Percentiles rank a stretch among this genome's conserved stretches.
These are phyloP conservation scores for Miscanthus lutarioriparius DNA, from an alignment of 176 grass and related monocot genomes.

Conservation along the genomic window DNA sequence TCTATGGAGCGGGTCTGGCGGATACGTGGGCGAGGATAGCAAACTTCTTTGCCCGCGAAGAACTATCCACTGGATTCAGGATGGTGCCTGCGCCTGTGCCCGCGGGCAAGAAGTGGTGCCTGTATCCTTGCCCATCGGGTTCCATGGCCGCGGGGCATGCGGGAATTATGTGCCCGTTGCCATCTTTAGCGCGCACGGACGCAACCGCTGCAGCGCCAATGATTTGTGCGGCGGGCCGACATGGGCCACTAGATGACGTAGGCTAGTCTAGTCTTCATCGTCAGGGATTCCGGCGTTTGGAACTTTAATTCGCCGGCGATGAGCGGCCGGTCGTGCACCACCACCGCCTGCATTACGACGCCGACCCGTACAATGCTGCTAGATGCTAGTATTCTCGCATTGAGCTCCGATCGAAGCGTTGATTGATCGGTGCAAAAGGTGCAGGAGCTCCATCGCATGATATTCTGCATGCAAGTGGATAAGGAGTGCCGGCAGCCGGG, in stretches of 20 bases:
- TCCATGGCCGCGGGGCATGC: no score
- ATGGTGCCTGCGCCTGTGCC: no score
- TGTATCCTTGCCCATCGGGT: no score
- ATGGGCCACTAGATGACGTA: neutral
- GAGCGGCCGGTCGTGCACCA: neutral
- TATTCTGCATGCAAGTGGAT: slow-evolving; percentile 17
- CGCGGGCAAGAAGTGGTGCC: no score
- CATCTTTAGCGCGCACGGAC: neutral
- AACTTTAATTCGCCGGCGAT: neutral
- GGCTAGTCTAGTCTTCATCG: neutral
- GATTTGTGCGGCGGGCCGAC: slow-evolving; percentile 14
- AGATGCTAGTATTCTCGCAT: neutral
- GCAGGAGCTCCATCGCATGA: neutral
- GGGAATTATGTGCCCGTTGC: no score
- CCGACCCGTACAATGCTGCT: neutral
- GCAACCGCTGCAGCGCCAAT: neutral
- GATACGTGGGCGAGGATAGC: no score
- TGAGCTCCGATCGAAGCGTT: neutral
- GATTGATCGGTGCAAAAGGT: neutral
- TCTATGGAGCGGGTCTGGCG: no score
- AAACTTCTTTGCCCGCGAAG: no score
- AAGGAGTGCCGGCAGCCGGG: neutral
- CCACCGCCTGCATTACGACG: neutral
- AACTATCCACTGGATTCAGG: no score
- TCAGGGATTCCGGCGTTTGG: neutral